Percentiles rank a stretch among this genome's conserved stretches.
Conservation (phyloP, 345 rosid genomes). For the Sisymbrium altissimum region DNA sequence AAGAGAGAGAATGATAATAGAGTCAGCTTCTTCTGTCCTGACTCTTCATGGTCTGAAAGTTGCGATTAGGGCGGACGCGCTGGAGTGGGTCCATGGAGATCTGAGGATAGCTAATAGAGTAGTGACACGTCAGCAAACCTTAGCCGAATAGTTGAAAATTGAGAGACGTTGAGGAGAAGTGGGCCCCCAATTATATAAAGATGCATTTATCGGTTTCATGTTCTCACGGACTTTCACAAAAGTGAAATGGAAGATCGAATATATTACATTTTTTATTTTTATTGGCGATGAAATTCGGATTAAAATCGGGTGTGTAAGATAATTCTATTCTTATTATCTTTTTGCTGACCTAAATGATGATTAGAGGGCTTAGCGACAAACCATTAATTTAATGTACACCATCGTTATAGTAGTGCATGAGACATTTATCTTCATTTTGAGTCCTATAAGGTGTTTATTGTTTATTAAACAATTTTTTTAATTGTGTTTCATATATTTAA, state of each 20-base stretch:
- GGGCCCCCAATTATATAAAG: neutral
- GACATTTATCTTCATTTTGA: neutral
- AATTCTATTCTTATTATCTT: neutral
- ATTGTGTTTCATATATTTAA: neutral
- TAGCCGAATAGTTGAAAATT: conserved; percentile 44
- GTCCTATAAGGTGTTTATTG: neutral
- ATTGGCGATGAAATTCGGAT: no score
- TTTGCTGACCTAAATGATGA: neutral
- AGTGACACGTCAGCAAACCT: conserved; percentile 40
- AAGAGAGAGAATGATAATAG: neutral
- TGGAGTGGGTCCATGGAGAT: conserved; percentile 44
- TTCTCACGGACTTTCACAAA: neutral
- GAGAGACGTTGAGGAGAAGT: neutral
- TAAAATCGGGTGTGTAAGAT: neutral
- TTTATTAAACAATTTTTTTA: neutral
- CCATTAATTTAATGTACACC: neutral
- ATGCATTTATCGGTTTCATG: neutral
- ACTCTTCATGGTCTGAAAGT: conserved; percentile 21
- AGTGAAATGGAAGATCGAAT: neutral
- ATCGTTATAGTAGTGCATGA: neutral
- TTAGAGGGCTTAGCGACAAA: neutral
- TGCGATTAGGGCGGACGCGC: conserved; percentile 1
- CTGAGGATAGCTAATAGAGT: conserved; percentile 19
- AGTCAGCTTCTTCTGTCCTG: conserved; percentile 9
- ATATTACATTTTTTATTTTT: no score